Percentiles rank a stretch among this genome's conserved stretches.
Evolutionary conservation across 73 alveolate species (phyloP).

Genomic region (Effrenium voratum): DNA sequence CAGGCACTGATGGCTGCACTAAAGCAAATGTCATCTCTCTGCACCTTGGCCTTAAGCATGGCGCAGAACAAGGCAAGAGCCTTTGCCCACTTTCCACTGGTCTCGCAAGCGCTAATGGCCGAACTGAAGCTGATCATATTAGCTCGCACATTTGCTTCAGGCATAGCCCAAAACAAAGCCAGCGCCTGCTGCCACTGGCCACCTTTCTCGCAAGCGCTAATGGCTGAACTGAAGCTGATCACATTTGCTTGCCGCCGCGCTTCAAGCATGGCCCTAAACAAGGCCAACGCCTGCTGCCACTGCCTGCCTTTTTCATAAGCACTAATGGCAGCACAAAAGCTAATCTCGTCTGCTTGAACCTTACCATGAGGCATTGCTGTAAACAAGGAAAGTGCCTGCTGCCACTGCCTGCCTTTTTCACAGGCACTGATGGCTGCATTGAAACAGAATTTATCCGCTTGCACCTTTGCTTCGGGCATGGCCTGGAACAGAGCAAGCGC

Average conservation of each 20-base stretch:
- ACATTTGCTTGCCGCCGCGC: background rate
- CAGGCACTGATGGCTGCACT: no score
- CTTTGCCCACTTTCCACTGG: background rate
- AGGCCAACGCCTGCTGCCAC: background rate
- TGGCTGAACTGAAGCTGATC: background rate
- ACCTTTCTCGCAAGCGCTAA: background rate
- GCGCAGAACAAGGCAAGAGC: no score
- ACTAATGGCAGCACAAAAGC: background rate
- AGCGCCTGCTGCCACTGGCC: background rate
- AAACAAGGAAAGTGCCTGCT: constrained; percentile 35
- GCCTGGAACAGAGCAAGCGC: background rate
- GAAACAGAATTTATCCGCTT: background rate
- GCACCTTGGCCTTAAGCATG: no score
- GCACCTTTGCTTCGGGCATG: background rate
- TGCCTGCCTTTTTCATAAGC: background rate
- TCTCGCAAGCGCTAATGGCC: background rate
- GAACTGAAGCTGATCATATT: background rate
- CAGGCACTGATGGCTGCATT: constrained; percentile 60
- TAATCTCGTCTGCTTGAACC: background rate
- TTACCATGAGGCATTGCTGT: background rate
- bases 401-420: constrained; percentile 39
- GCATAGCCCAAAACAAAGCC: background rate
- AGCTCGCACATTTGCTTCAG: background rate
- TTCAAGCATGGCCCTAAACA: background rate
- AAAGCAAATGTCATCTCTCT: no score